These are phyloP conservation scores for Fragaria iinumae DNA, from an alignment of 306 rosid species.

Conservation along the genomic window DNA sequence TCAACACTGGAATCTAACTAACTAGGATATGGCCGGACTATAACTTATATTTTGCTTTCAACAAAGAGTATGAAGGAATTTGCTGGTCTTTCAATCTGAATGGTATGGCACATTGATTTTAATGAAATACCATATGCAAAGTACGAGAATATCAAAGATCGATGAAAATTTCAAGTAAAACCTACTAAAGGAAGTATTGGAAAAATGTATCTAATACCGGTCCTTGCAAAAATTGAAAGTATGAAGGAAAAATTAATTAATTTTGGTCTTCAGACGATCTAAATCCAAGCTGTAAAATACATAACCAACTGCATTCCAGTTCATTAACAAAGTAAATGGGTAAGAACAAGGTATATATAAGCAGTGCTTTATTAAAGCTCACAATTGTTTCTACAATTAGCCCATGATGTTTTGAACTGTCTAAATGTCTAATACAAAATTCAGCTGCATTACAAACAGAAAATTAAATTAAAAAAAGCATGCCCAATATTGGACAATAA, in stretches of 20 bases:
- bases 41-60: neutral
- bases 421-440: neutral
- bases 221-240: neutral
- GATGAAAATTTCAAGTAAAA: neutral
- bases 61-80: neutral
- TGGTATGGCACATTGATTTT: neutral
- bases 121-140: neutral
- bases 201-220: neutral
- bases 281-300: neutral
- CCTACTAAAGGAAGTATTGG: neutral
- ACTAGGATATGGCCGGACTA: neutral
- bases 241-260: neutral
- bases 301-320: neutral
- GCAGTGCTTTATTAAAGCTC: slow-evolving; percentile 8
- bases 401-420: neutral
- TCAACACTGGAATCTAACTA: neutral
- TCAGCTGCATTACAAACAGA: slow-evolving; percentile 5
- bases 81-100: neutral
- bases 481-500: neutral
- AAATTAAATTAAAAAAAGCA: neutral
- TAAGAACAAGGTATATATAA: neutral
- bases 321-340: neutral
- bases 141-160: neutral
- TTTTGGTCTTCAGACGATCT: neutral
- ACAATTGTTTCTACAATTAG: neutral